Evolutionary conservation across 192 early-diverging fungal species (phyloP).

Genomic region (Coemansia sp.): DNA sequence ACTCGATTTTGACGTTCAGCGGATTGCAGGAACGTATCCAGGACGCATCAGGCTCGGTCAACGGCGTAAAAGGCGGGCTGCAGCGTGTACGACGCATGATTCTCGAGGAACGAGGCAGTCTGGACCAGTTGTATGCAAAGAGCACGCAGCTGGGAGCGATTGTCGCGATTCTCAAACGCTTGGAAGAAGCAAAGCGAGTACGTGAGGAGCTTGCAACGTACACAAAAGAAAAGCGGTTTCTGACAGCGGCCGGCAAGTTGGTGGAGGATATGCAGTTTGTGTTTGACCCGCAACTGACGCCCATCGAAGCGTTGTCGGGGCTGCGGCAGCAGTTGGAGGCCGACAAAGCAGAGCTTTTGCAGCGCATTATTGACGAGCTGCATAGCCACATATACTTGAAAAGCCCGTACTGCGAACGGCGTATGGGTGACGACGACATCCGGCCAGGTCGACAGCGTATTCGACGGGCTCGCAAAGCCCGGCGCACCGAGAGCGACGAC

Average conservation of each 20-base stretch:
- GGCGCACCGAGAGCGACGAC: conserved; percentile 25
- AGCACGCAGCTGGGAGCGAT: conserved; percentile 79
- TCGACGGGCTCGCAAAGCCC: conserved; percentile 53
- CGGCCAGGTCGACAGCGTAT: conserved; percentile 11
- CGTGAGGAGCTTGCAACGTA: conserved; percentile 63
- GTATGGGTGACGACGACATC: conserved; percentile 42
- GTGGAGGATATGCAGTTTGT: conserved; percentile 64
- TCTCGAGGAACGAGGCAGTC: conserved; percentile 61
- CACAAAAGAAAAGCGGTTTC: conserved; percentile 66
- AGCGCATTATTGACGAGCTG: conserved; percentile 70
- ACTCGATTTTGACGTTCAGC: conserved; percentile 78
- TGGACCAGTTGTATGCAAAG: conserved; percentile 71
- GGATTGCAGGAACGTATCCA: conserved; percentile 71
- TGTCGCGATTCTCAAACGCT: conserved; percentile 68
- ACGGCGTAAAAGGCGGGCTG: conserved; percentile 63
- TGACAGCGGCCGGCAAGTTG: conserved; percentile 66
- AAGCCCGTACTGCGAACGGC: conserved; percentile 70
- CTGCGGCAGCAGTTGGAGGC: conserved; percentile 63
- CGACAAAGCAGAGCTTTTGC: conserved; percentile 52
- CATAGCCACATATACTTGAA: conserved; percentile 79
- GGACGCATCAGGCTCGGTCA: conserved; percentile 64
- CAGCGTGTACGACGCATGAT: conserved; percentile 65
- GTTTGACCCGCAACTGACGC: conserved; percentile 61
- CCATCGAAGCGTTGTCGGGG: conserved; percentile 71
- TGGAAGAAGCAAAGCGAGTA: conserved; percentile 68